Evolutionary conservation across 164 flowering plant species (phyloP).

Genomic region (Akebia trifoliata): DNA sequence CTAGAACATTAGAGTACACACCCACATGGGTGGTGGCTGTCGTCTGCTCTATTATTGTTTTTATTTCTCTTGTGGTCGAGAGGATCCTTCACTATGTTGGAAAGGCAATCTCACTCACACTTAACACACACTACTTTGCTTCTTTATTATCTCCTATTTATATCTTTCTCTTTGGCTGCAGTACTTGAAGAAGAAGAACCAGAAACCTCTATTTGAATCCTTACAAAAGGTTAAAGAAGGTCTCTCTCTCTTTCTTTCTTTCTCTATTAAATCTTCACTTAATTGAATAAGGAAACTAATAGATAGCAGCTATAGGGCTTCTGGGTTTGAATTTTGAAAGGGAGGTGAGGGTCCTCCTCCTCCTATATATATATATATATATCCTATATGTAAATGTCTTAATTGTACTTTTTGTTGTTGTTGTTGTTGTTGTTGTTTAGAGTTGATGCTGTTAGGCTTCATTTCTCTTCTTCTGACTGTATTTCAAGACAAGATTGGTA

Average conservation of each 20-base stretch:
- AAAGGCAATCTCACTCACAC: conserved; percentile 44
- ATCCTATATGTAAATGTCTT: too few species aligned
- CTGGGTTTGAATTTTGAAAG: too few species aligned
- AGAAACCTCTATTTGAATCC: conserved; percentile 69
- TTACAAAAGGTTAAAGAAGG: conserved; percentile 85
- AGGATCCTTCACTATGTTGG: conserved; percentile 47
- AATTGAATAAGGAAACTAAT: too few species aligned
- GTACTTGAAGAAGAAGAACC: conserved; percentile 56
- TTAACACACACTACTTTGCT: background rate
- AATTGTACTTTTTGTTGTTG: too few species aligned
- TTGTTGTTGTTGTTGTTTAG: conserved; percentile 20
- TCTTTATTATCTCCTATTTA: too few species aligned
- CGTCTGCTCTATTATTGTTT: conserved; percentile 51
- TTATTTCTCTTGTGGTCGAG: conserved; percentile 51
- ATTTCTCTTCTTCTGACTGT: conserved; percentile 69
- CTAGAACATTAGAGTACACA: conserved; percentile 45
- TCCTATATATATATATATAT: too few species aligned
- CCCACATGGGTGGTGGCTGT: conserved; percentile 76
- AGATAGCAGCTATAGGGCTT: too few species aligned
- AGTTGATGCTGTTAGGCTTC: conserved; percentile 86
- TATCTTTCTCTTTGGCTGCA: too few species aligned
- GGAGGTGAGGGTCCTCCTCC: too few species aligned
- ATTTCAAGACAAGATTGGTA: conserved; percentile 37
- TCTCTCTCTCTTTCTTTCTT: too few species aligned
- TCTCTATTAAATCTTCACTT: background rate